Evolutionary conservation across 2,329 filamentous ascomycete species (phyloP), one percentile per base, ranked within the genome.

Genomic region (Aspergillus ruber): DNA sequence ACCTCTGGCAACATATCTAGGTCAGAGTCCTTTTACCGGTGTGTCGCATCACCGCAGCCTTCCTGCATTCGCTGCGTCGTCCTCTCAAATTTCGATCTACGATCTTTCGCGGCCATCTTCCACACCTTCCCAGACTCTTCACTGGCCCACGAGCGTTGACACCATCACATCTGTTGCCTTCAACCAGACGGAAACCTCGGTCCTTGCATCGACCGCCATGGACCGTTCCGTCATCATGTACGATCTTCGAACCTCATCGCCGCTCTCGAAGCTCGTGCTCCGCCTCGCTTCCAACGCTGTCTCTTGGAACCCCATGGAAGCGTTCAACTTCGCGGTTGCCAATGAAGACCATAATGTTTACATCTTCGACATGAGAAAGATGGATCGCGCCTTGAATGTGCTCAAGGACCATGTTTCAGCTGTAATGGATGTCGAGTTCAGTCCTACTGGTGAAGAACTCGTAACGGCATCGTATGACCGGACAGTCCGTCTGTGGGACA

Each of bases 391-490:
- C 0, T 74, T 95, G 51, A 96, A 97, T 64, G 83, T 96, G 7
- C 77, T 95, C 46, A 93, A 91, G 68, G 88, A 91, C 59, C 89
- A 95, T 64, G 90, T 95, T 43, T 81, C 83, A 6, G 93, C 93
- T 17, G 90, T 96, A 20, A 96, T 96, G 88, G 90, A 95, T 66
- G 85, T 98, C 36, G 89, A 96, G 63, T 98, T 91, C 71, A 90
- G 85, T 43, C 91, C 93, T 0, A 97, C 93, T 0, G 93, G 93
- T 50, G 86, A 96, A 66, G 90, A 96, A 66, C 80, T 98, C 41
- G 89, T 97, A 17, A 88, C 85, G 12, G 93, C 88, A 4, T 90
- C 86, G 0, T 94, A 93, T 71, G 88, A 94, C 64, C 83, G 90
- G 52, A 95, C 89, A 4, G 77, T 98, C 45, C 83, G 93, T 44